A percentile compares a stretch with the other conserved stretches of the same genome.
These are phyloP conservation scores for Trametes gibbosa DNA, from an alignment of 768 basidiomycete species.

Conservation along the genomic window DNA sequence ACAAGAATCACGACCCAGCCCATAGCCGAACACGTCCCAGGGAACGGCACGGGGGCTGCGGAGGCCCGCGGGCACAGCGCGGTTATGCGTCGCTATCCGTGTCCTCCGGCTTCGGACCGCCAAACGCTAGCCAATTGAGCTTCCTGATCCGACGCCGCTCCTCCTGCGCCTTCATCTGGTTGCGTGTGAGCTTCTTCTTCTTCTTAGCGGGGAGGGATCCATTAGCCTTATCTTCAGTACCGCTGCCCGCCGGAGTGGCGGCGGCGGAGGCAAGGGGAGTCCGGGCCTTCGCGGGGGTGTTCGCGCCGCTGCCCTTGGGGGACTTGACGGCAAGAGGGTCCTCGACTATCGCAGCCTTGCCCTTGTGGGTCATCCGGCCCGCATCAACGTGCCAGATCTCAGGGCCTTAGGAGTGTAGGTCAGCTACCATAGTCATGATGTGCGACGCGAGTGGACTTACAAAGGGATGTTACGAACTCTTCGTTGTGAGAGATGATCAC, in stretches of 20 bases:
- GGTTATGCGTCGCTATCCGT: slow-evolving; percentile 49
- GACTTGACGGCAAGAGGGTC: slow-evolving; percentile 72
- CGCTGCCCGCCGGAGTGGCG: slow-evolving; percentile 77
- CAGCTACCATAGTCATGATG: slow-evolving; percentile 10
- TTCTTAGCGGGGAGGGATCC: slow-evolving; percentile 50
- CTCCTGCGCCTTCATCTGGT: slow-evolving; percentile 86
- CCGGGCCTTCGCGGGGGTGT: slow-evolving; percentile 60
- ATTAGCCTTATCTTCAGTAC: slow-evolving; percentile 56
- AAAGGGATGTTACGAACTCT: slow-evolving; percentile 81
- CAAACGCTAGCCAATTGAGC: slow-evolving; percentile 77
- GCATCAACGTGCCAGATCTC: slow-evolving; percentile 95
- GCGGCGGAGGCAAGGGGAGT: slow-evolving; percentile 68
- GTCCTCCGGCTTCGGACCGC: slow-evolving; percentile 81
- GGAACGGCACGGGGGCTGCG: too few species aligned
- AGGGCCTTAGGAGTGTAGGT: slow-evolving; percentile 49
- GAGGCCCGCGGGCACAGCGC: neutral
- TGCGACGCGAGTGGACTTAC: slow-evolving; percentile 42
- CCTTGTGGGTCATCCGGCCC: slow-evolving; percentile 83
- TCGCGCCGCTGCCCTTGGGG: slow-evolving; percentile 65
- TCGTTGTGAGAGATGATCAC: slow-evolving; percentile 96
- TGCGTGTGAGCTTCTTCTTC: slow-evolving; percentile 91
- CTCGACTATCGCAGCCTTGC: slow-evolving; percentile 83
- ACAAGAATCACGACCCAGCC: neutral
- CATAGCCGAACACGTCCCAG: too few species aligned
- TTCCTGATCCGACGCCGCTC: slow-evolving; percentile 80